Evolutionary conservation across 2,329 filamentous ascomycete genomes (phyloP), one percentile per base, ranked within the genome.

Genomic region (Colletotrichum chlorophyti): DNA sequence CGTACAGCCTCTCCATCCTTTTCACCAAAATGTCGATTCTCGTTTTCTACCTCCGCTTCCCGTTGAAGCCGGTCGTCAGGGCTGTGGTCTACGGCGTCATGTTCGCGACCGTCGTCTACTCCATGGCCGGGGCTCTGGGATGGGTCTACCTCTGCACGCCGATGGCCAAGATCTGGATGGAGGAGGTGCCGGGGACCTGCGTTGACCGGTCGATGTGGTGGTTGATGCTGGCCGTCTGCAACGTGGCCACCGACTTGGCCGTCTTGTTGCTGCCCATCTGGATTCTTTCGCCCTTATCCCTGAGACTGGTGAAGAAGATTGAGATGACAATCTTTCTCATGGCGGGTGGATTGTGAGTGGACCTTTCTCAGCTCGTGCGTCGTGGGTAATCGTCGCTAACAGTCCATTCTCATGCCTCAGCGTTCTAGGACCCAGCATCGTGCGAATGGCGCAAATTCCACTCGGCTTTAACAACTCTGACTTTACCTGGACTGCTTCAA

Each of bases 1-100:
- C 54, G 10, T 66, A 66, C 32, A 66, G 63, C 32, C 23, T 66
- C 6, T 57, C 63, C 2, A 60, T 61, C 1, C 29, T 66, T 10
- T 66, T 66, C 12, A 62, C 60, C 17, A 66, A 66, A 15, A 61
- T 55, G 4, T 66, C 65, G 2, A 62, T 66, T 11, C 42, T 66
- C 4, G 31, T 53, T 14, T 66, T 66, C 11, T 66, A 64, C 38
- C 55, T 66, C 1, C 64, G 65, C 2, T 66, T 66, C 14, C 52
- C 60, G 1, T 45, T 62, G 11, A 50, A 40, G 7, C 32, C 12
- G 0, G 12, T 24, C 3, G 41, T 55, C 1, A 29, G 31, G 17
- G 26, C 26, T 0, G 57, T 51, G 0, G 50, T 62, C 2, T 62
- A 62, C 15, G n/a, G 35, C 5, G 50, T 62, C 45, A 60, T 62